phyloP scores from a whole-genome alignment of 768 basidiomycete species.

The Scleroderma bovista region DNA sequence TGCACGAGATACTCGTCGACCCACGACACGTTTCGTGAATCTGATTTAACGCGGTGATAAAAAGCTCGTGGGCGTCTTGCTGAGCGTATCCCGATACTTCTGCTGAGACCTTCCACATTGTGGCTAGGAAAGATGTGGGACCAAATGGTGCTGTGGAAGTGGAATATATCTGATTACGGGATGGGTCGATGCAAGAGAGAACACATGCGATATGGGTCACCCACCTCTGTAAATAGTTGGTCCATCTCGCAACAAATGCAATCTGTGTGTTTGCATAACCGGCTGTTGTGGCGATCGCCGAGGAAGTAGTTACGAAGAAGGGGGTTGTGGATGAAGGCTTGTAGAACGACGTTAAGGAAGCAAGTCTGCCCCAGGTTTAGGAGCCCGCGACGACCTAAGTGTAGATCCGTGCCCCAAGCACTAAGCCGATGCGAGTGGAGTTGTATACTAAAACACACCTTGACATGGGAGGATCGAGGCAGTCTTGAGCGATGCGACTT shows the following conservation, averaged over 20 bases:
- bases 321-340: constrained; percentile 86
- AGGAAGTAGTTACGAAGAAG: constrained; percentile 86
- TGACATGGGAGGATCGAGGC: constrained; percentile 62
- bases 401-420: background rate
- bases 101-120: constrained; percentile 73
- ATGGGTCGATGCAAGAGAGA: background rate
- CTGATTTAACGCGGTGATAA: constrained; percentile 79
- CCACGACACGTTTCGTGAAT: constrained; percentile 77
- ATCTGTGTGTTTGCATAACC: constrained; percentile 58
- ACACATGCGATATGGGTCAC: background rate
- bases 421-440: background rate
- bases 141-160: constrained; percentile 58
- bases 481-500: constrained; percentile 42
- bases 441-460: constrained; percentile 36
- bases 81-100: constrained; percentile 91
- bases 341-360: constrained; percentile 88
- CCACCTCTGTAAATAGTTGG: constrained; percentile 69
- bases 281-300: constrained; percentile 80
- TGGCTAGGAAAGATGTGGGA: constrained; percentile 75
- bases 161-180: background rate
- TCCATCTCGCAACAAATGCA: constrained; percentile 97
- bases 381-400: constrained; percentile 71
- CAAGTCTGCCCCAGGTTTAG: constrained; percentile 91
- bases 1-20: constrained; percentile 73
- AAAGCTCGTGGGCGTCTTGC: constrained; percentile 90